These are phyloP conservation scores for Aspergillus persii DNA, from an alignment of 2,329 filamentous ascomycete species.

Conservation along the genomic window DNA sequence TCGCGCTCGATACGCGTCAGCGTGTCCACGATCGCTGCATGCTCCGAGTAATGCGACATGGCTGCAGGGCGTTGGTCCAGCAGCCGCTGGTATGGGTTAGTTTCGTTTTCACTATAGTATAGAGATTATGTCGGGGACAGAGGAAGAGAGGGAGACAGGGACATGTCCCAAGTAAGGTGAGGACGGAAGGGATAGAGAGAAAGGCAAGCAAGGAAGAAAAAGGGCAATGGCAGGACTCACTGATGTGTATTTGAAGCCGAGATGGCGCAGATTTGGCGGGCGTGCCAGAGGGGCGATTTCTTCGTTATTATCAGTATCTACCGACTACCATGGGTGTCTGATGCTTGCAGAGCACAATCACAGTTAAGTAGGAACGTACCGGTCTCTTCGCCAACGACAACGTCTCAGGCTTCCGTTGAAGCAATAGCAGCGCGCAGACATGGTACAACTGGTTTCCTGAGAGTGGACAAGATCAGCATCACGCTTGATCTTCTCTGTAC, in stretches of 20 bases:
- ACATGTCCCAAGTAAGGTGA: background rate
- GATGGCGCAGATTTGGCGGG: constrained; percentile 48
- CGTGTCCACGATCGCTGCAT: constrained; percentile 47
- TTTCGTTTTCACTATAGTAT: background rate
- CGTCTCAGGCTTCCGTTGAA: constrained; percentile 31
- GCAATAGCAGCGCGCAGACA: constrained; percentile 27
- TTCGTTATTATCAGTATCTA: too few relatives aligned
- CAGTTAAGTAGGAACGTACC: constrained; percentile 14
- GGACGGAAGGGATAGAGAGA: background rate
- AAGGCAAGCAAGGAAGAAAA: background rate
- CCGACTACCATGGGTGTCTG: too few relatives aligned
- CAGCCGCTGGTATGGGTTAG: constrained; percentile 27
- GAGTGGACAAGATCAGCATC: constrained; percentile 12
- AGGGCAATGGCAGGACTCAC: constrained; percentile 11
- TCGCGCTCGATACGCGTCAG: constrained; percentile 52
- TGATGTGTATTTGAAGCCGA: constrained; percentile 46
- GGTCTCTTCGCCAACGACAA: constrained; percentile 22
- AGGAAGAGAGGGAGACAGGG: too few relatives aligned
- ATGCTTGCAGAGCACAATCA: background rate
- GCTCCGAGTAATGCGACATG: constrained; percentile 47
- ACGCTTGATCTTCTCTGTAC: too few relatives aligned
- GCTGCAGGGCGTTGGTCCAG: constrained; percentile 47
- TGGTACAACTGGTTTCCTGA: constrained; percentile 39
- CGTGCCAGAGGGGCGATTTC: constrained; percentile 49
- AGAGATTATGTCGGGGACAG: too few relatives aligned